phyloP scores from a whole-genome alignment of 2,329 filamentous ascomycete species.

The Neophaeococcomyces aloes region DNA sequence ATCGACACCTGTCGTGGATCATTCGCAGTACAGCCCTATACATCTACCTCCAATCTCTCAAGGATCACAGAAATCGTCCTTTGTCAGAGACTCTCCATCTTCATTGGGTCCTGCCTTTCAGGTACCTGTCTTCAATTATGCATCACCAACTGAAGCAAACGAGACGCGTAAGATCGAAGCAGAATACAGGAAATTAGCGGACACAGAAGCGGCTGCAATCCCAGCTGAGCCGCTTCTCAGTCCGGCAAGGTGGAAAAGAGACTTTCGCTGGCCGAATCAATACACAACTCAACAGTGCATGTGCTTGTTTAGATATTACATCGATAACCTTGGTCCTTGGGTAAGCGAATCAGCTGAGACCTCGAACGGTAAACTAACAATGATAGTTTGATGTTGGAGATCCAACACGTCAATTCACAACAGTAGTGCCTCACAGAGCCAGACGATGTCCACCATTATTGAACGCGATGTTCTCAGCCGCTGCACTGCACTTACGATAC shows the following conservation, averaged over 20 bases:
- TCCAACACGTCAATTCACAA: constrained; percentile 17
- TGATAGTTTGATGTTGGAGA: constrained; percentile 21
- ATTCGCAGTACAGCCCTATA: constrained; percentile 6
- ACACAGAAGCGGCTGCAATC: constrained; percentile 17
- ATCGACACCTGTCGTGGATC: neutral
- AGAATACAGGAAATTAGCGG: constrained; percentile 19
- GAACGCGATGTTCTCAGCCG: constrained; percentile 21
- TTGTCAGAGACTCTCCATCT: neutral
- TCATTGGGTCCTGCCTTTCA: neutral
- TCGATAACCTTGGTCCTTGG: constrained; percentile 21
- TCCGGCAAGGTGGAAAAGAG: constrained; percentile 18
- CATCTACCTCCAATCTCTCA: constrained; percentile 14
- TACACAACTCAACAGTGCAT: constrained; percentile 21
- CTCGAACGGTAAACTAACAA: neutral
- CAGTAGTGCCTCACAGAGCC: constrained; percentile 19
- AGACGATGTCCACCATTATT: constrained; percentile 19
- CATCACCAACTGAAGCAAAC: constrained; percentile 10
- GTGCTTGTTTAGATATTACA: constrained; percentile 22
- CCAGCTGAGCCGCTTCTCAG: constrained; percentile 17
- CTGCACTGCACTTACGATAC: constrained; percentile 17
- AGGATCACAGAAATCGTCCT: constrained; percentile 3
- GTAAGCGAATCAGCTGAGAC: constrained; percentile 9
- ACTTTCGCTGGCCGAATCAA: constrained; percentile 21
- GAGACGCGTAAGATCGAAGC: constrained; percentile 16
- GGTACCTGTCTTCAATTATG: neutral